A percentile compares a stretch with the other conserved stretches of the same genome.
phyloP scores from a whole-genome alignment of 1,284 basidiomycete species.

The Ceratobasidium sp. region DNA sequence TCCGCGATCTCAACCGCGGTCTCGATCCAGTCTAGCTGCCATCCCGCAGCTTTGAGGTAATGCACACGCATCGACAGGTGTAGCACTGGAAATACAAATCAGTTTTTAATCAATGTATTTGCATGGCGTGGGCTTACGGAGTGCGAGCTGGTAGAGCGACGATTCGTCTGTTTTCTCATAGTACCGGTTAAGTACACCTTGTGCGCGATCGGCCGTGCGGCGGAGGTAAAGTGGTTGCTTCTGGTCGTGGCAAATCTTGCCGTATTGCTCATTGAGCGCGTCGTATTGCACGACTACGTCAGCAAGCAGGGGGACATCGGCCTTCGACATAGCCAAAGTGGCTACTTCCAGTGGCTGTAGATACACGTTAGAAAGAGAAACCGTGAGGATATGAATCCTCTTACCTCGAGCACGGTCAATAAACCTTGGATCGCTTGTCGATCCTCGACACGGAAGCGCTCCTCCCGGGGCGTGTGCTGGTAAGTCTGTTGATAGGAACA shows the following conservation, averaged over 20 bases:
- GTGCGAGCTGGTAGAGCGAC: neutral
- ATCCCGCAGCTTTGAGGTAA: neutral
- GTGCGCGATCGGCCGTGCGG: neutral
- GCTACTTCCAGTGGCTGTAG: neutral
- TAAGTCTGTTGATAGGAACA: neutral
- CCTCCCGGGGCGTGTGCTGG: neutral
- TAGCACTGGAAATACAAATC: too few relatives aligned
- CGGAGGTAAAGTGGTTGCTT: neutral
- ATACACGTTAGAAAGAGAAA: neutral
- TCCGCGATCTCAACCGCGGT: too few relatives aligned
- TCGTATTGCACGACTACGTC: neutral
- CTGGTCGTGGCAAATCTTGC: neutral
- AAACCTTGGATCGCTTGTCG: neutral
- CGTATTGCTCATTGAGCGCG: neutral
- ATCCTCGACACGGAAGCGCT: neutral
- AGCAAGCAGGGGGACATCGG: neutral
- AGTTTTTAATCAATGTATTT: too few relatives aligned
- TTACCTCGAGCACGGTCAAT: neutral
- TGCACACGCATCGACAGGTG: neutral
- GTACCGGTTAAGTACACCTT: neutral
- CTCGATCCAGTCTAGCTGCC: conserved; percentile 10
- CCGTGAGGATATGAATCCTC: neutral
- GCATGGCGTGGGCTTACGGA: too few relatives aligned
- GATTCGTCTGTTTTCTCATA: neutral
- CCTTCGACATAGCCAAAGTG: conserved; percentile 1